A percentile compares a stretch with the other conserved stretches of the same genome.
Evolutionary conservation across 805 yeast genomes (phyloP).

Genomic region (Myxozyma vanderwaltii): DNA sequence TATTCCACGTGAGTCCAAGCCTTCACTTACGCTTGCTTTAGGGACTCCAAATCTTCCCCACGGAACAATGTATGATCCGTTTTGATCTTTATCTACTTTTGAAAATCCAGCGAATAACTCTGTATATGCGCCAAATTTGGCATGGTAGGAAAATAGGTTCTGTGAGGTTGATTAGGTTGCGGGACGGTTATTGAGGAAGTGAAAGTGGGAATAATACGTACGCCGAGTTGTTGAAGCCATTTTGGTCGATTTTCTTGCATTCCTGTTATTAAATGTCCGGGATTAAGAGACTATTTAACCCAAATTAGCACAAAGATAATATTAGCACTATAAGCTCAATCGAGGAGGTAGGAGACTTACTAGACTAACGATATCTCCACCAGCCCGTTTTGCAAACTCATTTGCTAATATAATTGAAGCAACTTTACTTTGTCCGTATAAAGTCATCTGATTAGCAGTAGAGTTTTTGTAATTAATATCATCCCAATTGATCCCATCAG

Average conservation of each 20-base stretch:
- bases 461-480: slow-evolving; percentile 39
- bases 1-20: slow-evolving; percentile 7
- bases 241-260: slow-evolving; percentile 33
- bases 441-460: slow-evolving; percentile 19
- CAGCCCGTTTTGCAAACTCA: slow-evolving; percentile 17
- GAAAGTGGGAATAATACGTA: slow-evolving; percentile 1
- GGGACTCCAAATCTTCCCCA: slow-evolving; percentile 47
- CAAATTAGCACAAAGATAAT: too few relatives aligned
- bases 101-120: slow-evolving; percentile 49
- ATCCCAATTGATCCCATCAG: slow-evolving; percentile 44
- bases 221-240: slow-evolving; percentile 28
- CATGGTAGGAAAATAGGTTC: slow-evolving; percentile 23
- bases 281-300: slow-evolving; percentile 27
- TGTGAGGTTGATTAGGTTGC: not conserved
- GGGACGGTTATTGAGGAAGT: too few relatives aligned
- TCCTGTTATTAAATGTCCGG: slow-evolving; percentile 30
- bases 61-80: slow-evolving; percentile 48
- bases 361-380: slow-evolving; percentile 24
- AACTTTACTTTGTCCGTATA: slow-evolving; percentile 52
- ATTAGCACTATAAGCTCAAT: too few relatives aligned
- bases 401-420: slow-evolving; percentile 38
- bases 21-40: slow-evolving; percentile 12
- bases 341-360: too few relatives aligned
- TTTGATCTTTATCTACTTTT: slow-evolving; percentile 43
- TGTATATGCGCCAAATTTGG: slow-evolving; percentile 49